Conservation (phyloP, 352 stramenopile genomes). For the Phytophthora pini region DNA sequence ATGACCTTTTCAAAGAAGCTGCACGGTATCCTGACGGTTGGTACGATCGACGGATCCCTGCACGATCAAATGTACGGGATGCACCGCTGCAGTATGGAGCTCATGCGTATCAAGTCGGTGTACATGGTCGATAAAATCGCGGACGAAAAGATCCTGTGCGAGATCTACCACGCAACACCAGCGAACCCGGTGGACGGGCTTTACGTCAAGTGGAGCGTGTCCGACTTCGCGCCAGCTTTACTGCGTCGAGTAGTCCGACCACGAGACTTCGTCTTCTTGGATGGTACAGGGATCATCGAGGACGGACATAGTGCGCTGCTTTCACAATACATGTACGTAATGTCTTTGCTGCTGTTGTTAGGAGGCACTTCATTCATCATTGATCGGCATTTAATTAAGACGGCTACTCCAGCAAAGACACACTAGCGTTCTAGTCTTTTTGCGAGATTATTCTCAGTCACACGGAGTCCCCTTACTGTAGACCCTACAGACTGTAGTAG, state of each 20-base stretch:
- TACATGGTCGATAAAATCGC: slow-evolving; percentile 59
- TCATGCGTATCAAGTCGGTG: slow-evolving; percentile 60
- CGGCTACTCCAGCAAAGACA: too few relatives aligned
- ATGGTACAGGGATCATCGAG: slow-evolving; percentile 47
- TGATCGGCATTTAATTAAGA: too few relatives aligned
- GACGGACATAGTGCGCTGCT: slow-evolving; percentile 21
- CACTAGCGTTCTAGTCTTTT: too few relatives aligned
- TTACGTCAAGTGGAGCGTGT: slow-evolving; percentile 68
- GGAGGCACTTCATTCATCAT: slow-evolving; percentile 32
- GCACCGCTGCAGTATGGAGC: slow-evolving; percentile 51
- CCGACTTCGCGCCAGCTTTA: slow-evolving; percentile 32
- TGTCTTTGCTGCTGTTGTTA: too few relatives aligned
- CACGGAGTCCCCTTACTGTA: too few relatives aligned
- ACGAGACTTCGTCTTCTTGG: slow-evolving; percentile 66
- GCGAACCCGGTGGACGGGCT: slow-evolving; percentile 61
- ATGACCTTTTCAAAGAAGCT: slow-evolving; percentile 45
- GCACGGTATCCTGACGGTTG: slow-evolving; percentile 37
- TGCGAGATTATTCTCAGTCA: too few relatives aligned
- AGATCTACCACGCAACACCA: slow-evolving; percentile 40
- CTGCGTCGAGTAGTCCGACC: slow-evolving; percentile 44
- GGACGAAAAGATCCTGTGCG: slow-evolving; percentile 51
- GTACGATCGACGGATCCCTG: slow-evolving; percentile 40
- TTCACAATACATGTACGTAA: too few relatives aligned
- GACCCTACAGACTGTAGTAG: too few relatives aligned
- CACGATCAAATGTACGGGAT: slow-evolving; percentile 72